A percentile compares a stretch with the other conserved stretches of the same genome.
Conservation (phyloP, 108 stramenopile species). For the Skeletonema potamos region DNA sequence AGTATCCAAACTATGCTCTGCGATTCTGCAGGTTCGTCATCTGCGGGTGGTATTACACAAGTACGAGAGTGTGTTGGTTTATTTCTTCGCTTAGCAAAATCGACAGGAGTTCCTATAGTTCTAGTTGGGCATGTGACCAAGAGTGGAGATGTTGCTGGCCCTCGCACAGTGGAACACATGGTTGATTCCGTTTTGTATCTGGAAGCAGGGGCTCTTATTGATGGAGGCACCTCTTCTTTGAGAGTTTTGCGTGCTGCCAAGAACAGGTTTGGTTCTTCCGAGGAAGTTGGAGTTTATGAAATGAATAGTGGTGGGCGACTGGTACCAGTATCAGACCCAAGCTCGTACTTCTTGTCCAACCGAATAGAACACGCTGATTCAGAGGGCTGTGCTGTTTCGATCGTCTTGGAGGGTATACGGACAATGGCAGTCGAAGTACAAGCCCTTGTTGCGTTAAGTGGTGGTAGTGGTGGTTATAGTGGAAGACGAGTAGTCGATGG, state of each 20-base stretch:
- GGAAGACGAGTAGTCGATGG: conserved; percentile 80
- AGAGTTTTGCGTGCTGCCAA: conserved; percentile 81
- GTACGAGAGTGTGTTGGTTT: conserved; percentile 85
- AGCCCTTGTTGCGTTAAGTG: conserved; percentile 49
- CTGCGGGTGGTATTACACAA: conserved; percentile 87
- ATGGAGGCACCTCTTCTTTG: conserved; percentile 45
- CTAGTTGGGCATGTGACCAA: conserved; percentile 96
- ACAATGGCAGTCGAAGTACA: conserved; percentile 84
- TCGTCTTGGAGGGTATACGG: conserved; percentile 88
- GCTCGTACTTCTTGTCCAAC: conserved; percentile 69
- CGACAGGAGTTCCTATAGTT: conserved; percentile 84
- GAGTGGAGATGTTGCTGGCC: conserved; percentile 91
- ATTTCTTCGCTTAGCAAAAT: conserved; percentile 89
- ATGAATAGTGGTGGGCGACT: conserved; percentile 75
- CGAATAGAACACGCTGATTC: conserved; percentile 57
- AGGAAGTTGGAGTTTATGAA: conserved; percentile 90
- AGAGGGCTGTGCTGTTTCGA: conserved; percentile 87
- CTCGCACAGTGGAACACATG: conserved; percentile 96
- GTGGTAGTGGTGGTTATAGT: conserved; percentile 35
- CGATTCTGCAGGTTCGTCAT: conserved; percentile 56
- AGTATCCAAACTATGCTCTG: conserved; percentile 94
- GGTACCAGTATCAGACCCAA: conserved; percentile 81
- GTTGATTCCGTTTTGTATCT: conserved; percentile 93
- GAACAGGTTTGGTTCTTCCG: conserved; percentile 90
- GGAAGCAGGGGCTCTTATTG: conserved; percentile 63